Conservation (phyloP, 2,329 filamentous ascomycete genomes). For the Arthrobotrys conoides region DNA sequence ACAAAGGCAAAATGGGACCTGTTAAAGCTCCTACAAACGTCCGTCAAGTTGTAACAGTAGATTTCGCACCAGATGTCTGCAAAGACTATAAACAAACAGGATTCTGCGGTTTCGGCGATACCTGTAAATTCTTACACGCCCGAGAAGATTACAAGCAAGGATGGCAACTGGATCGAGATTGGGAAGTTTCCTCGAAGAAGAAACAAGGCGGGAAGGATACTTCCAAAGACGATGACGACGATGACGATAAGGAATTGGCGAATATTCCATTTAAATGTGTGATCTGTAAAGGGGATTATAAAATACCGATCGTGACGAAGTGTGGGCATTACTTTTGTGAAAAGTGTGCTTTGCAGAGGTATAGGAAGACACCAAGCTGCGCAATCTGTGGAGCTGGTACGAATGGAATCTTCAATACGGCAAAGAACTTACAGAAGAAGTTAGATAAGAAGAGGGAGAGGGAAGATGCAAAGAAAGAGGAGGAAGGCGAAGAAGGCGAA, state of each 20-base stretch:
- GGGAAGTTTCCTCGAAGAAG: constrained; percentile 84
- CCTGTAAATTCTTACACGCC: constrained; percentile 84
- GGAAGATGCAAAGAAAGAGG: constrained; percentile 73
- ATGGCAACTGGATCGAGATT: constrained; percentile 95
- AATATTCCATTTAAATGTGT: constrained; percentile 91
- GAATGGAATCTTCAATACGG: constrained; percentile 88
- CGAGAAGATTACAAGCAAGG: constrained; percentile 87
- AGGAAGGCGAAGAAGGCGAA: constrained; percentile 31
- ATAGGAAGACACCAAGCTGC: constrained; percentile 87
- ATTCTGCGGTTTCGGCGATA: constrained; percentile 80
- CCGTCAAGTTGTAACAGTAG: constrained; percentile 87
- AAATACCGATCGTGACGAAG: constrained; percentile 84
- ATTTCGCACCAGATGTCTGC: constrained; percentile 93
- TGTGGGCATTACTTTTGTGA: constrained; percentile 98
- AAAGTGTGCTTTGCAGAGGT: constrained; percentile 85
- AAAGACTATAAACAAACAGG: constrained; percentile 92
- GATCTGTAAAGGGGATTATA: constrained; percentile 85
- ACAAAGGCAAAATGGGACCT: constrained; percentile 78
- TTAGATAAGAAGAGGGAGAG: constrained; percentile 80
- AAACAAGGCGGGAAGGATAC: constrained; percentile 67
- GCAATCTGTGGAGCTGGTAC: constrained; percentile 88
- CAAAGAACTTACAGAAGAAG: constrained; percentile 84
- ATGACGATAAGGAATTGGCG: constrained; percentile 80
- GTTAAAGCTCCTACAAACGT: constrained; percentile 91
- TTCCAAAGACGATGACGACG: constrained; percentile 69